A percentile compares a stretch with the other conserved stretches of the same genome.
Conservation (phyloP, 176 grass and related monocot species). For the Triticum dicoccoides region DNA sequence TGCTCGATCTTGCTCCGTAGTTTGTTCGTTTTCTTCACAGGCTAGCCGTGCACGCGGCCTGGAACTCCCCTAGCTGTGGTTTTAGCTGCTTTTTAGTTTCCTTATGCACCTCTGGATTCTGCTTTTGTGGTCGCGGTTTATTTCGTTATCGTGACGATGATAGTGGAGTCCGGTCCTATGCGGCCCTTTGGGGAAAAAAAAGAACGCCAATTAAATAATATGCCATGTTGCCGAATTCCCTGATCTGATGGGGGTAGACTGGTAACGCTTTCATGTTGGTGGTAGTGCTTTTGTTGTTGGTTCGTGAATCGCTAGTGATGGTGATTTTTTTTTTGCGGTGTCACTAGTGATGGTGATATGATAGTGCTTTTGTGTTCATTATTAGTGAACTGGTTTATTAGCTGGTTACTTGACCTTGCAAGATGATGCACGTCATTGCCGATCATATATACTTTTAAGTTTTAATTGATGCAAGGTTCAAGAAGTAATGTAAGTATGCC, state of each 20-base stretch:
- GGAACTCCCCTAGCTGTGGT: not conserved
- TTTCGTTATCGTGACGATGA: no score
- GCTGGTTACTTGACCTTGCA: no score
- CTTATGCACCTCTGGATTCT: not conserved
- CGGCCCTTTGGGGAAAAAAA: no score
- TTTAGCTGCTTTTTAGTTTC: not conserved
- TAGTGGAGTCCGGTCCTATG: no score
- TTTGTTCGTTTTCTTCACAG: not conserved
- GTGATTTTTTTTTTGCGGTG: no score
- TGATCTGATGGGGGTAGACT: not conserved
- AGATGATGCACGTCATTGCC: no score
- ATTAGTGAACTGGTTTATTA: no score
- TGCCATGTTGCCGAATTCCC: not conserved
- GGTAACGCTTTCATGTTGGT: not conserved
- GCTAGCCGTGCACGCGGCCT: not conserved
- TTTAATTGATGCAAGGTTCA: no score
- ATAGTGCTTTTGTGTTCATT: not conserved
- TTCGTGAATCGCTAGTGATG: not conserved
- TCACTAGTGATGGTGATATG: not conserved
- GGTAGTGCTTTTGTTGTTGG: not conserved
- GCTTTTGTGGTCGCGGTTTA: not conserved
- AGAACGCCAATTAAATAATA: no score
- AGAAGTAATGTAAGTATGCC: no score
- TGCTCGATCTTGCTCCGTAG: not conserved
- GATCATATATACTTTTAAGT: no score